Evolutionary conservation across 2,329 filamentous ascomycete species (phyloP).

Genomic region (Ceratocystis cacaofunesta): DNA sequence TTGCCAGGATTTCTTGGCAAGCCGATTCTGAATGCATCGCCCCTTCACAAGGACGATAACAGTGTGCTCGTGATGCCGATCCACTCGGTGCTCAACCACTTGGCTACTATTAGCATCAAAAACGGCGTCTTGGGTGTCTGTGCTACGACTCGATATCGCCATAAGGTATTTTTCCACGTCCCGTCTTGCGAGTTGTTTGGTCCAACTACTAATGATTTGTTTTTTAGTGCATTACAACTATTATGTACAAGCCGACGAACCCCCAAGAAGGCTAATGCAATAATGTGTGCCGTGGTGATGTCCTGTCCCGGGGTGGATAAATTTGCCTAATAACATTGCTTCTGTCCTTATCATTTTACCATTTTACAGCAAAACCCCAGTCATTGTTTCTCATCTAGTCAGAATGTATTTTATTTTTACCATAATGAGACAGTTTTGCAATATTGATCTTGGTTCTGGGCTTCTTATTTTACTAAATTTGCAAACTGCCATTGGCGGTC

Average conservation of each 20-base stretch:
- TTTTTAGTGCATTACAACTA: slow-evolving; percentile 80
- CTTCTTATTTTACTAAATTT: no score
- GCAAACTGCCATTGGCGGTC: no score
- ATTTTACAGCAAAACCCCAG: neutral
- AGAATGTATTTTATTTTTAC: neutral
- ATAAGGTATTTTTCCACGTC: slow-evolving; percentile 47
- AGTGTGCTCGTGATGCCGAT: slow-evolving; percentile 95
- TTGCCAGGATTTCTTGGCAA: slow-evolving; percentile 85
- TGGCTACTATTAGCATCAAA: slow-evolving; percentile 96
- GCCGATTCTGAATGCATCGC: slow-evolving; percentile 82
- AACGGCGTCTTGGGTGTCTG: slow-evolving; percentile 90
- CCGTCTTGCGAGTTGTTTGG: neutral
- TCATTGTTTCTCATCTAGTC: neutral
- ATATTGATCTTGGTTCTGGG: slow-evolving; percentile 2
- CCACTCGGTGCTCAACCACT: slow-evolving; percentile 88
- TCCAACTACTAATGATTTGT: neutral
- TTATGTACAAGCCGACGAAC: slow-evolving; percentile 82
- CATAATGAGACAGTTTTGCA: neutral
- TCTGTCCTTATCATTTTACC: neutral
- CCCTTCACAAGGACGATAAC: slow-evolving; percentile 93
- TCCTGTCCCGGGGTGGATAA: neutral
- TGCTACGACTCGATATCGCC: slow-evolving; percentile 91
- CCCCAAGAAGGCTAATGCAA: slow-evolving; percentile 11
- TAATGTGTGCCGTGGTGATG: neutral
- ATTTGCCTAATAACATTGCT: neutral